These are phyloP conservation scores for Paragyromitra xinjiangensis DNA, from an alignment of 495 filamentous ascomycete genomes.

Conservation along the genomic window DNA sequence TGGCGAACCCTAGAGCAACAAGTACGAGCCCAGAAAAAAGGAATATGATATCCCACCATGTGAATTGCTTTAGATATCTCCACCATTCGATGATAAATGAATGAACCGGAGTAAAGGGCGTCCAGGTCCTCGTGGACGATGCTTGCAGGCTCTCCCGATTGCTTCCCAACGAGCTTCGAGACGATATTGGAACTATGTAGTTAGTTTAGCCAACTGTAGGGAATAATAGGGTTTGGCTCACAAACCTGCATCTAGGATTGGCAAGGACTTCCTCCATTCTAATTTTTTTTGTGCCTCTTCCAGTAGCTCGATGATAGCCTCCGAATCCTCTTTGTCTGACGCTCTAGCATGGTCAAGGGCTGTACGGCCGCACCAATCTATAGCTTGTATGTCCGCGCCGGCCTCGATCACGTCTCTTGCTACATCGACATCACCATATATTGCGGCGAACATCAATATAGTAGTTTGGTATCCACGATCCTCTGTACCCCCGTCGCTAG, in stretches of 20 bases:
- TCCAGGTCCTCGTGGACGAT: background rate
- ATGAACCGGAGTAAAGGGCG: background rate
- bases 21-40: conserved; percentile 1
- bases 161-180: background rate
- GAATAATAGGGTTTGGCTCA: background rate
- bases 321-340: background rate
- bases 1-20: background rate
- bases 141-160: background rate
- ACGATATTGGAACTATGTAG: background rate
- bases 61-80: conserved; percentile 9
- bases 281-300: conserved; percentile 2
- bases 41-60: background rate
- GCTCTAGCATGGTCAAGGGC: conserved; percentile 31
- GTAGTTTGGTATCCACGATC: background rate
- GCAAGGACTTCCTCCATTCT: background rate
- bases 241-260: background rate
- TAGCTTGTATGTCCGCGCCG: conserved; percentile 6
- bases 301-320: conserved; percentile 17
- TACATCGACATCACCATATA: background rate
- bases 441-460: conserved; percentile 14
- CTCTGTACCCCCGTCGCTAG: background rate
- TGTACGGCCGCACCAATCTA: conserved; percentile 17
- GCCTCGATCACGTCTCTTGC: background rate
- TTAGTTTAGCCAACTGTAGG: conserved; percentile 5
- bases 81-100: background rate